phyloP scores from a whole-genome alignment of 1,284 basidiomycete genomes.

The Coriolopsis trogii region DNA sequence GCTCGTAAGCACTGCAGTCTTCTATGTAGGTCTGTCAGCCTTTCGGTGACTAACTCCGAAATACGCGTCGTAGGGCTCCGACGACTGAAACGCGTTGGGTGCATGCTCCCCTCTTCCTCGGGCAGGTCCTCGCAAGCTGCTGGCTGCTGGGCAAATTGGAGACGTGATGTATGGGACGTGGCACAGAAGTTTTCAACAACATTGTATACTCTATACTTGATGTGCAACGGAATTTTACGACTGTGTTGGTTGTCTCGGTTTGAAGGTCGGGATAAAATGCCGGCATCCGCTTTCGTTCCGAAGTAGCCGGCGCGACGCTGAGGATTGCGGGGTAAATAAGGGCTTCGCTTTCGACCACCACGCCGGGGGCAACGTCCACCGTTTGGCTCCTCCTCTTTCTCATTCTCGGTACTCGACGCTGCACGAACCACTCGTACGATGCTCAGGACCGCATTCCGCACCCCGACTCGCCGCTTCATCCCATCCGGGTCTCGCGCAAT shows the following conservation, averaged over 20 bases:
- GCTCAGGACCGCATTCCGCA: constrained; percentile 15
- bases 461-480: constrained; percentile 18
- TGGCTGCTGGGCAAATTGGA: constrained; percentile 35
- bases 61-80: constrained; percentile 23
- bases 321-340: not conserved
- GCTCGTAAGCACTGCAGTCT: constrained; percentile 24
- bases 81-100: constrained; percentile 35
- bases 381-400: not conserved
- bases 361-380: no score
- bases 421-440: constrained; percentile 1
- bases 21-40: not conserved
- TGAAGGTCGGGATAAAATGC: no score
- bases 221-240: no score
- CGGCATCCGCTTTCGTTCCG: constrained; percentile 17
- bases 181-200: not conserved
- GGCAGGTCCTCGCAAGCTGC: constrained; percentile 30
- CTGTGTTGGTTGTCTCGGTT: no score
- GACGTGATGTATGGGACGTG: constrained; percentile 4
- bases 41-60: not conserved
- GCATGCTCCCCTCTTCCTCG: constrained; percentile 33
- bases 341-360: no score
- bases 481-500: constrained; percentile 21
- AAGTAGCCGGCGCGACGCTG: constrained; percentile 7
- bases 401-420: not conserved
- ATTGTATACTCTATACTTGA: no score